Conservation (phyloP, 2,329 filamentous ascomycete genomes). For the Aspergillus sergii region DNA sequence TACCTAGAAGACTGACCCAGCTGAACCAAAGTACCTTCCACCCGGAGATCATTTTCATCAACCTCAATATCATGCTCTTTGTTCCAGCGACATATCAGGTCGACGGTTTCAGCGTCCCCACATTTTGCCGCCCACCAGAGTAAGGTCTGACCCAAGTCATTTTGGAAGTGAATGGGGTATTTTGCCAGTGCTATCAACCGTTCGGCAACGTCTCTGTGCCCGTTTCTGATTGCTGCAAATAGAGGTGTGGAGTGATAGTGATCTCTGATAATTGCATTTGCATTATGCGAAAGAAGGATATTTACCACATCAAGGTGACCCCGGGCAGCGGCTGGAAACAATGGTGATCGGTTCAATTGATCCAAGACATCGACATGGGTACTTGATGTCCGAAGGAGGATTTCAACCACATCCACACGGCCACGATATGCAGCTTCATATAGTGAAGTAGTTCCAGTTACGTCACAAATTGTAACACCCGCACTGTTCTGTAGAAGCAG, state of each 20-base stretch:
- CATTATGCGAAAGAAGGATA: background rate
- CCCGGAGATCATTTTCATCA: background rate
- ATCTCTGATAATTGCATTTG: background rate
- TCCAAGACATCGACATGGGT: background rate
- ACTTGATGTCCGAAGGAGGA: background rate
- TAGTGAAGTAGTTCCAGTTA: no score
- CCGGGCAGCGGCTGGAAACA: background rate
- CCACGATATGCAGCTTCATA: no score
- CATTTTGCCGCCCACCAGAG: background rate
- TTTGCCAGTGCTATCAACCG: background rate
- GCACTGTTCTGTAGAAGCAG: no score
- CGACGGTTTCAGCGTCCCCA: background rate
- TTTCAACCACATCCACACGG: no score
- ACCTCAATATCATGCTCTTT: background rate
- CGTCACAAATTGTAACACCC: no score
- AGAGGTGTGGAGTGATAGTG: background rate
- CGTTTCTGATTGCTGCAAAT: background rate
- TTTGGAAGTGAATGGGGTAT: background rate
- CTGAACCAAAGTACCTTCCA: background rate
- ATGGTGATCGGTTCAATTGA: background rate
- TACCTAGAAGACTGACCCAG: no score
- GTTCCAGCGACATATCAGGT: rapidly evolving
- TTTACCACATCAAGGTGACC: background rate
- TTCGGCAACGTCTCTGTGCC: background rate
- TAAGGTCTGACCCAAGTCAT: background rate